Conservation (phyloP, 768 basidiomycete genomes). For the Coprinopsis marcescibilis region DNA sequence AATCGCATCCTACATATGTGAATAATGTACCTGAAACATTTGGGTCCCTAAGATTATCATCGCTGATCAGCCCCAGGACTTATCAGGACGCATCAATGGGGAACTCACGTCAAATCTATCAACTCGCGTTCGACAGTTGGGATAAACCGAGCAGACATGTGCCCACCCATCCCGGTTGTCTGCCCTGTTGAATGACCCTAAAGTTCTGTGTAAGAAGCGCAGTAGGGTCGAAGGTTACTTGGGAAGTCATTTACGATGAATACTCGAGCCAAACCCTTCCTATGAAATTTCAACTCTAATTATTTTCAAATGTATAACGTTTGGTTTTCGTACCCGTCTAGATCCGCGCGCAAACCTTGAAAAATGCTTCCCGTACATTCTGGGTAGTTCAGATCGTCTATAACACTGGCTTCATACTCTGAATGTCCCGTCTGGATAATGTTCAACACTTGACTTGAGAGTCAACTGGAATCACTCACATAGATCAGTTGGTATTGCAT, state of each 20-base stretch:
- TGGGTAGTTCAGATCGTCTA: constrained; percentile 57
- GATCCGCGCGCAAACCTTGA: constrained; percentile 78
- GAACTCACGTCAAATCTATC: constrained; percentile 73
- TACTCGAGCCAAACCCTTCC: constrained; percentile 65
- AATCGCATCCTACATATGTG: constrained; percentile 2
- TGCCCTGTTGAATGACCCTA: constrained; percentile 89
- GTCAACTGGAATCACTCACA: constrained; percentile 33
- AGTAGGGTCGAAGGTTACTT: background rate
- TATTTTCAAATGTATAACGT: background rate
- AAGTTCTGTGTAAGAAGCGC: background rate
- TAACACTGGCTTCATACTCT: constrained; percentile 68
- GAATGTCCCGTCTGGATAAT: constrained; percentile 63
- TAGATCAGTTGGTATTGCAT: constrained; percentile 84
- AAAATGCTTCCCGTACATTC: constrained; percentile 75
- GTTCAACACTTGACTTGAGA: background rate
- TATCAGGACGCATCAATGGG: too few relatives aligned
- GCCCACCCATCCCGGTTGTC: constrained; percentile 74
- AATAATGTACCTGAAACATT: constrained; percentile 61
- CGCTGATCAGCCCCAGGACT: background rate
- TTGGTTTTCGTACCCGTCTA: constrained; percentile 59
- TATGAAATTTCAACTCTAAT: constrained; percentile 20
- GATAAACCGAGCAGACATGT: constrained; percentile 78
- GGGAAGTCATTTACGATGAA: constrained; percentile 62
- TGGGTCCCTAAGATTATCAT: constrained; percentile 50
- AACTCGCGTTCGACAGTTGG: constrained; percentile 95